These are phyloP conservation scores for Cucumis cinereus DNA, from an alignment of 306 rosid genomes.

Conservation along the genomic window DNA sequence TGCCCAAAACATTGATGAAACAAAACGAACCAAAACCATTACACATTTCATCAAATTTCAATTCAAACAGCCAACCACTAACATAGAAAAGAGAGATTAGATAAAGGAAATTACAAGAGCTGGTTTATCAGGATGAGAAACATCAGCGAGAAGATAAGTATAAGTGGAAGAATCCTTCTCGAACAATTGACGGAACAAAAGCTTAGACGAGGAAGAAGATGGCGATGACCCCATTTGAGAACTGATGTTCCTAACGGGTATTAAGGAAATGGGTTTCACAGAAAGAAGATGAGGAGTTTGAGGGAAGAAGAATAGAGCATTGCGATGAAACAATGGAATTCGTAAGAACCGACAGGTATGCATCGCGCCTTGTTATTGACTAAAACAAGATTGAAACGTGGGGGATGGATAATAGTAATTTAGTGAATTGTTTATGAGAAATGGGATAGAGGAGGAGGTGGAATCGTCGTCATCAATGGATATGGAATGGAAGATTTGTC, in stretches of 20 bases:
- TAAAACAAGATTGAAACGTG: background rate
- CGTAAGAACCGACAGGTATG: conserved; percentile 5
- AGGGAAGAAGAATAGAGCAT: background rate
- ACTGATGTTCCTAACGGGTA: conserved; percentile 8
- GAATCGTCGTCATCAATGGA: background rate
- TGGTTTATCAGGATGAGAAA: conserved; percentile 57
- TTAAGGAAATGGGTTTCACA: background rate
- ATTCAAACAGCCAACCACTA: background rate
- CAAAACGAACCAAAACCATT: background rate
- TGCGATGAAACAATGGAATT: background rate
- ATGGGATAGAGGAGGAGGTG: background rate
- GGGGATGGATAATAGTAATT: background rate
- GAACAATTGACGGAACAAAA: conserved; percentile 84
- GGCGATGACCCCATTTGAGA: conserved; percentile 27
- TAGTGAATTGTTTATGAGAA: background rate
- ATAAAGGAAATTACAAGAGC: conserved; percentile 40
- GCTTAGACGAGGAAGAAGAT: conserved; percentile 19
- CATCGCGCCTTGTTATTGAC: background rate
- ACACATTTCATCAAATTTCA: conserved; percentile 1
- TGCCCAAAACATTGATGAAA: background rate
- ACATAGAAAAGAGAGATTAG: background rate
- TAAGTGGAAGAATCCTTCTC: conserved; percentile 94
- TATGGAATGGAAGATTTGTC: background rate
- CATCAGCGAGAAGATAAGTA: conserved; percentile 80
- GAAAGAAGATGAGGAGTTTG: conserved; percentile 11